Evolutionary conservation across 352 stramenopile species (phyloP).

Genomic region (Achlya hypogyna): DNA sequence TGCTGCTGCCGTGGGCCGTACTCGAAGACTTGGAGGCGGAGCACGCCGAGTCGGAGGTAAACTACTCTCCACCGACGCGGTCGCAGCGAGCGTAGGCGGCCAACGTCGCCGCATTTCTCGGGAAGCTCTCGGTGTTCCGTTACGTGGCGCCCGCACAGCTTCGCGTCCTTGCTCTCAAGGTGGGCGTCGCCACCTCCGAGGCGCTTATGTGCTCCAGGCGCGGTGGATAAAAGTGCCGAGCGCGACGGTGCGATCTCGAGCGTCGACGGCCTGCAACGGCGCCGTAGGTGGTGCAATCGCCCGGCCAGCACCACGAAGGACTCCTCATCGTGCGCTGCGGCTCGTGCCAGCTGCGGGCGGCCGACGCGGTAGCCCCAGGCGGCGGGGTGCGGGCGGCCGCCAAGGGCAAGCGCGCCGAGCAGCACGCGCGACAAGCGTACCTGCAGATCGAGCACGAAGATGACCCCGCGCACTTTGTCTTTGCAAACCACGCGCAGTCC

Average conservation of each 20-base stretch:
- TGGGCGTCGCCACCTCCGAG: neutral
- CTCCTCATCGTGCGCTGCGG: conserved; percentile 6
- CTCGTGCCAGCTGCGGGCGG: conserved; percentile 12
- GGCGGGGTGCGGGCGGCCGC: neutral
- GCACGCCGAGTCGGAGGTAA: neutral
- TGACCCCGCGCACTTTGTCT: conserved; percentile 1
- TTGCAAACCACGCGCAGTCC: neutral
- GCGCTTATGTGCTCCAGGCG: neutral
- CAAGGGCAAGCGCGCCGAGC: neutral
- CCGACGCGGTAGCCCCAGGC: too few species aligned
- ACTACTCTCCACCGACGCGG: neutral
- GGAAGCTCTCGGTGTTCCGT: conserved; percentile 1
- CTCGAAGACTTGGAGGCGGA: neutral
- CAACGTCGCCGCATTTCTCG: conserved; percentile 13
- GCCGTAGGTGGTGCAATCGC: conserved; percentile 7
- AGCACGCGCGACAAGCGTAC: conserved; percentile 9
- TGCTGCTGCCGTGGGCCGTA: conserved; percentile 6
- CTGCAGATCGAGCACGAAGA: conserved; percentile 11
- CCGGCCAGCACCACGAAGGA: conserved; percentile 13
- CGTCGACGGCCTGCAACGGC: neutral
- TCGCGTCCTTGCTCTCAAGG: conserved; percentile 9
- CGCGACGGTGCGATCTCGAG: neutral
- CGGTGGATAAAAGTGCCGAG: neutral
- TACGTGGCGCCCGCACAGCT: neutral
- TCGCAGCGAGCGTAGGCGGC: neutral